These are phyloP conservation scores for Amorphotheca resinae DNA, from an alignment of 495 filamentous ascomycete genomes.

Conservation along the genomic window DNA sequence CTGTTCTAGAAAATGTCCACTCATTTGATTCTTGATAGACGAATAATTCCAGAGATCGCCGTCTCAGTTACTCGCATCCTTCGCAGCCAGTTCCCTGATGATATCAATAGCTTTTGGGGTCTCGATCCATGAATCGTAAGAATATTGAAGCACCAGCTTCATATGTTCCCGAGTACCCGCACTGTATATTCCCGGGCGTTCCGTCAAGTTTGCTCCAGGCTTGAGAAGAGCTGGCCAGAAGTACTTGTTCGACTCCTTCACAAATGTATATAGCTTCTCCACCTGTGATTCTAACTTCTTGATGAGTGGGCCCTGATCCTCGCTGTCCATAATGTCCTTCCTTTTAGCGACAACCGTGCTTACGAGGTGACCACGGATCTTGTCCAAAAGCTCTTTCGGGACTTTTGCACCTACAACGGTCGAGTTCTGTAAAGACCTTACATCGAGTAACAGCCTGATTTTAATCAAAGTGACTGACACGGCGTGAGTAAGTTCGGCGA, in stretches of 20 bases:
- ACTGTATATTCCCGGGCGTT: conserved; percentile 11
- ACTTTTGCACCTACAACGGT: conserved; percentile 7
- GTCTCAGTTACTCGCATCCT: too few species aligned
- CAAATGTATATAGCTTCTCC: conserved; percentile 15
- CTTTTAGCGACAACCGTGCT: conserved; percentile 6
- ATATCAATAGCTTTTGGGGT: too few species aligned
- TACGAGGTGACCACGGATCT: conserved; percentile 4
- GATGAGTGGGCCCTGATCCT: conserved; percentile 12
- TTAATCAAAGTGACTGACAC: conserved; percentile 28
- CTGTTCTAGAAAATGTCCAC: too few species aligned
- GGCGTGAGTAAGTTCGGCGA: conserved; percentile 13
- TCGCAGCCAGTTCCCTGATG: too few species aligned
- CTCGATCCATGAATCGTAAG: too few species aligned
- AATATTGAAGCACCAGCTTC: conserved; percentile 23
- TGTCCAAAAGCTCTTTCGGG: conserved; percentile 21
- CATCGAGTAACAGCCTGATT: conserved; percentile 25
- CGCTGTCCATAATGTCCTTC: conserved; percentile 15
- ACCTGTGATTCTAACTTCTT: conserved; percentile 21
- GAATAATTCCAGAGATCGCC: too few species aligned
- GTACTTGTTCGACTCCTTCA: conserved; percentile 19
- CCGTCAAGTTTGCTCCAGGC: conserved; percentile 22
- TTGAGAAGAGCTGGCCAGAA: conserved; percentile 25
- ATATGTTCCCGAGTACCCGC: conserved; percentile 22
- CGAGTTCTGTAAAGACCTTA: conserved; percentile 22
- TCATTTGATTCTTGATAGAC: too few species aligned